A percentile compares a stretch with the other conserved stretches of the same genome.
These are phyloP conservation scores for Didymella segeticola DNA, from an alignment of 2,329 filamentous ascomycete genomes.

Conservation along the genomic window DNA sequence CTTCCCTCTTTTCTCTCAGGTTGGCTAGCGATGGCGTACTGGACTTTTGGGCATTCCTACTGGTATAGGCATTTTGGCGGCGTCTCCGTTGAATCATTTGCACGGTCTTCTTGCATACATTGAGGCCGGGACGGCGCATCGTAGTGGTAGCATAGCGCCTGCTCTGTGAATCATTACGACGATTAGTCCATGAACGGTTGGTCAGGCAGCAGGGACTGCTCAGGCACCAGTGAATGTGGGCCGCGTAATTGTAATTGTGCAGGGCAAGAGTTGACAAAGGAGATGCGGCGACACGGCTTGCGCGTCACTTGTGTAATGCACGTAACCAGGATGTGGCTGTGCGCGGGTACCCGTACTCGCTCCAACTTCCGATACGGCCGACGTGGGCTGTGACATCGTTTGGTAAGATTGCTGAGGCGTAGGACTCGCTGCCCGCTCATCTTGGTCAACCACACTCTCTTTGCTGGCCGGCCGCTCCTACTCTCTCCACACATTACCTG, in stretches of 20 bases:
- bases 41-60: conserved; percentile 34
- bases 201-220: too few relatives aligned
- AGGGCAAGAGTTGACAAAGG: background rate
- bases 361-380: conserved; percentile 24
- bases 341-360: conserved; percentile 16
- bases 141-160: conserved; percentile 20
- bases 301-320: conserved; percentile 24
- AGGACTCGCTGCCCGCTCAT: conserved; percentile 11
- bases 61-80: conserved; percentile 41
- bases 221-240: too few relatives aligned
- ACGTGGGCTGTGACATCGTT: conserved; percentile 29
- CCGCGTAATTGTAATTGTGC: conserved; percentile 24
- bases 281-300: conserved; percentile 22
- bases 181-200: too few relatives aligned
- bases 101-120: conserved; percentile 31
- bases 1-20: conserved; percentile 14
- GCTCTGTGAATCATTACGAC: conserved; percentile 22
- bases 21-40: conserved; percentile 41
- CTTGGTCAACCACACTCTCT: conserved; percentile 17
- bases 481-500: conserved; percentile 15
- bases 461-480: conserved; percentile 4
- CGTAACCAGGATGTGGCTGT: conserved; percentile 27
- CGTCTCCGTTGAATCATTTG: conserved; percentile 35
- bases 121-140: conserved; percentile 19
- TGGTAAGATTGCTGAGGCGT: conserved; percentile 18